Evolutionary conservation across 2,329 filamentous ascomycete genomes (phyloP), one percentile per base, ranked within the genome.

Genomic region (Microthyrium microscopicum): DNA sequence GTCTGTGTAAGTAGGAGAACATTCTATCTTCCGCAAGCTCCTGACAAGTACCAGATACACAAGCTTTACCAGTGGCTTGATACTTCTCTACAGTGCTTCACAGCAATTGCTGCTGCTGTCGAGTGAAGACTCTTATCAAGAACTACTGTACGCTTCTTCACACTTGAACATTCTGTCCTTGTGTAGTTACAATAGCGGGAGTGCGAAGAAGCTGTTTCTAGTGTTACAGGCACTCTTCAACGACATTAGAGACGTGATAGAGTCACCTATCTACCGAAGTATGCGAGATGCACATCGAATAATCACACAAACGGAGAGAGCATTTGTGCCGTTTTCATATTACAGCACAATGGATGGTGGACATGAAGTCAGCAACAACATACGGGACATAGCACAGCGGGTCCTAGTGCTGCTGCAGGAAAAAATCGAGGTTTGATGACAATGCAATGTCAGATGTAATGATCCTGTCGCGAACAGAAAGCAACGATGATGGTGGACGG

Each of bases 151-250:
- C 21, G 38, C 38, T 17, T 32, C 40, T 12, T 32, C 35, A 28
- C 38, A 41, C 34, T 26, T 40, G n/a, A 37, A 28, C 19, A 29
- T 36, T 24, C 36, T 40, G 18, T 37, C 38, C 26, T 36, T 36
- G 24, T 40, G 33, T 16, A 39, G 39, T 33, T 40, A 39, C 29
- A 33, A 36, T 9, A 40, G 35, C 33, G 15, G 6, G 1, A 26
- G 29, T 16, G 39, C 36, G 29, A 40, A 27, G 32, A 28, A 19
- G 20, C 29, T 40, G 16, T 34, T 31, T 25, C 18, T 15, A 2
- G 7, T 4, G 18, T 31, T 40, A 20, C 36, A 36, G 29, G 31
- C 31, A 13, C 29, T 40, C 12, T 40, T 36, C 39, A 40, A 36
- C 29, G 39, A 39, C 21, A 33, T 40, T 8, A 33, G 36, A 26